These are phyloP conservation scores for Infundibulicybe gibba DNA, from an alignment of 768 basidiomycete species.

Conservation along the genomic window DNA sequence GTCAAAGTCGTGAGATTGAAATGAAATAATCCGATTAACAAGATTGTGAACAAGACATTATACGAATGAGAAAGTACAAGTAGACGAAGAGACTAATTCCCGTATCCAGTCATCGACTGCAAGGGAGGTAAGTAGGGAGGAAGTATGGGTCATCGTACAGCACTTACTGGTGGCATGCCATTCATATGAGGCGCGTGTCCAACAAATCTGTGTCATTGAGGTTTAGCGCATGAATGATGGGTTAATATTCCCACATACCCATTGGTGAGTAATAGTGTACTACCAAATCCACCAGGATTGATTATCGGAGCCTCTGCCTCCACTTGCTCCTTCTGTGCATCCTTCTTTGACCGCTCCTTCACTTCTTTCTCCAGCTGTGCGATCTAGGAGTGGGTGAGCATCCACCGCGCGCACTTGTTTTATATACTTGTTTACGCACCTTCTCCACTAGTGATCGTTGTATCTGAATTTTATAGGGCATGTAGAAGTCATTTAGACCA, in stretches of 20 bases:
- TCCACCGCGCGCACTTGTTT: background rate
- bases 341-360: constrained; percentile 82
- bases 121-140: constrained; percentile 4
- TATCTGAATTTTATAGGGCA: constrained; percentile 92
- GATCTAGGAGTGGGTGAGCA: constrained; percentile 38
- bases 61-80: constrained; percentile 23
- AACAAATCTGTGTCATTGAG: constrained; percentile 41
- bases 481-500: constrained; percentile 94
- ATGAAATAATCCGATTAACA: constrained; percentile 20
- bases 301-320: constrained; percentile 87
- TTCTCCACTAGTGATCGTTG: constrained; percentile 77
- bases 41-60: constrained; percentile 18
- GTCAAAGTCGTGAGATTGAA: background rate
- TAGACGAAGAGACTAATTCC: constrained; percentile 24
- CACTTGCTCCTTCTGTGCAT: constrained; percentile 83
- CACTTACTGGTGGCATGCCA: constrained; percentile 64
- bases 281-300: constrained; percentile 72
- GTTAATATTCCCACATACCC: constrained; percentile 45
- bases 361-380: constrained; percentile 85
- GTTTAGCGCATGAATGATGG: background rate
- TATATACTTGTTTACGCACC: constrained; percentile 29
- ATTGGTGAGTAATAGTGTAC: constrained; percentile 66
- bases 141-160: background rate
- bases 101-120: constrained; percentile 67
- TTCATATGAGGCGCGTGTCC: constrained; percentile 70